A percentile compares a stretch with the other conserved stretches of the same genome.
phyloP scores from a whole-genome alignment of 257 asterid genomes.

The Thymus mandschuricus region DNA sequence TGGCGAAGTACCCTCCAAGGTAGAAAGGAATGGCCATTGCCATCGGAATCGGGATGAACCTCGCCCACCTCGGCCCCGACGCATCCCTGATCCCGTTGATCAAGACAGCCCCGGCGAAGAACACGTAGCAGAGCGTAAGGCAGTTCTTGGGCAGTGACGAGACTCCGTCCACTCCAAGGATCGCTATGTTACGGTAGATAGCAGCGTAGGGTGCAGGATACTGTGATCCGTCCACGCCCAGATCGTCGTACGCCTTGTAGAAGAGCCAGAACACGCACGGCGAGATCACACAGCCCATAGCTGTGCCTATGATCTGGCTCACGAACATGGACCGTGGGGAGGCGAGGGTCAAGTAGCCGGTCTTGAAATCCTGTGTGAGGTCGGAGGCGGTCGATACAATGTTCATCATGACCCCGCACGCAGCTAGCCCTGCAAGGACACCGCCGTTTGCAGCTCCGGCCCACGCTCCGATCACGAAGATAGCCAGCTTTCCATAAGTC shows the following conservation, averaged over 20 bases:
- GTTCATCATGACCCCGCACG: conserved; percentile 97
- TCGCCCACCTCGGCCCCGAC: conserved; percentile 57
- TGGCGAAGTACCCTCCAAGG: conserved; percentile 73
- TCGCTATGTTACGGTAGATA: conserved; percentile 77
- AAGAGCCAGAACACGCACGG: conserved; percentile 92
- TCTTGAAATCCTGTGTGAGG: conserved; percentile 84
- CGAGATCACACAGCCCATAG: conserved; percentile 85
- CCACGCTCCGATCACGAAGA: conserved; percentile 88
- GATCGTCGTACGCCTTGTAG: conserved; percentile 62
- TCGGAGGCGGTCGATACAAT: conserved; percentile 93
- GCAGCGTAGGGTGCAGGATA: conserved; percentile 78
- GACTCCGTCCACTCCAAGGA: conserved; percentile 78
- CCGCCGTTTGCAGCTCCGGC: conserved; percentile 86
- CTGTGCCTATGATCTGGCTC: conserved; percentile 89
- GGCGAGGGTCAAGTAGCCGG: conserved; percentile 87
- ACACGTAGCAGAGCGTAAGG: conserved; percentile 64
- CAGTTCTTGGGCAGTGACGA: conserved; percentile 71
- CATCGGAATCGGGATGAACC: conserved; percentile 85
- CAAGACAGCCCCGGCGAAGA: conserved; percentile 62
- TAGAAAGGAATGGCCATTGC: conserved; percentile 96
- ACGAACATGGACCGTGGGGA: conserved; percentile 91
- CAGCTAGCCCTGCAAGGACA: conserved; percentile 89
- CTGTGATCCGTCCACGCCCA: conserved; percentile 58
- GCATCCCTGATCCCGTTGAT: conserved; percentile 65
- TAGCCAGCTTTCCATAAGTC: conserved; percentile 86